Evolutionary conservation across 1,139 yeast species (phyloP).

Genomic region (Taphrina confusa): DNA sequence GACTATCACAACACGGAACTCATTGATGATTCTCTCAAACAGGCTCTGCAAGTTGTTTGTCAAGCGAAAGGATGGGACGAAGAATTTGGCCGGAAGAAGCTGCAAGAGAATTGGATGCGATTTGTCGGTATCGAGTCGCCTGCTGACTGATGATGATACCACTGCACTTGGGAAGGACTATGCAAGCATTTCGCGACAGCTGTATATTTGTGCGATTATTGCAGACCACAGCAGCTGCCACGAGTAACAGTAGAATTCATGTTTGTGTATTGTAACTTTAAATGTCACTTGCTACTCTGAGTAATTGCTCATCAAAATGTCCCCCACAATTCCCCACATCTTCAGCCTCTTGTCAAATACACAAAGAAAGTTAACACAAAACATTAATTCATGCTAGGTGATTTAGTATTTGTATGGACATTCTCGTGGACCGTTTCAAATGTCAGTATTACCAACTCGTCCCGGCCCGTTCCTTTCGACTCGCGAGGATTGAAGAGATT

Average conservation of each 20-base stretch:
- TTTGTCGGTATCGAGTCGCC: slow-evolving; percentile 13
- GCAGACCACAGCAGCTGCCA: too few relatives aligned
- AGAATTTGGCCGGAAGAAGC: slow-evolving; percentile 1
- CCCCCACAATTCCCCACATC: neutral
- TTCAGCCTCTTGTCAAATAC: neutral
- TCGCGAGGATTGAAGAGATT: neutral
- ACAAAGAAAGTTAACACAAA: neutral
- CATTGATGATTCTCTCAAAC: slow-evolving; percentile 27
- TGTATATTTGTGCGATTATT: too few relatives aligned
- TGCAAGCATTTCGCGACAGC: too few relatives aligned
- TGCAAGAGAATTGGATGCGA: slow-evolving; percentile 15
- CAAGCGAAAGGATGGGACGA: slow-evolving; percentile 32
- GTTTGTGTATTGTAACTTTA: too few relatives aligned
- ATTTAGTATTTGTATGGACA: too few relatives aligned
- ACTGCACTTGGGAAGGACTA: too few relatives aligned
- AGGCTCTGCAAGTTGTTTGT: slow-evolving; percentile 23
- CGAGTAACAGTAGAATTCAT: too few relatives aligned
- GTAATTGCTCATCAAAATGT: too few relatives aligned
- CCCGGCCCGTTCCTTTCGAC: neutral
- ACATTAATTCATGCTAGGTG: neutral
- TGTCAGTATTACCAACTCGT: slow-evolving; percentile 16
- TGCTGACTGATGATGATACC: too few relatives aligned
- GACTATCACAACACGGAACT: slow-evolving; percentile 50
- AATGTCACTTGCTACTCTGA: too few relatives aligned
- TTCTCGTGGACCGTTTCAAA: slow-evolving; percentile 1